Evolutionary conservation across 23 red algal species (phyloP), one percentile per base, ranked within the genome.

Genomic region (Gracilaria domingensis): DNA sequence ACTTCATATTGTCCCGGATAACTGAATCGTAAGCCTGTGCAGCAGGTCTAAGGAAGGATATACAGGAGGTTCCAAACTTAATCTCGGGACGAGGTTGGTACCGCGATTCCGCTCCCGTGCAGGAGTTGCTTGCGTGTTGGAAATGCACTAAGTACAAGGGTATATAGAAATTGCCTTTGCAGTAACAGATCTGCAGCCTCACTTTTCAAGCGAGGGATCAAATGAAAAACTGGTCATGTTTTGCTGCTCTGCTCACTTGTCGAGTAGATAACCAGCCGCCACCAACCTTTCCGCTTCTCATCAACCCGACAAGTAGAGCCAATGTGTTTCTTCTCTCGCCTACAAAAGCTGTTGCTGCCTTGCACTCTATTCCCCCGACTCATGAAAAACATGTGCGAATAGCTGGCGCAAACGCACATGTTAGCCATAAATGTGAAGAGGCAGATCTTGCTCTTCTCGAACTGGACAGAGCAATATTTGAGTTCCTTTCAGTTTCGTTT

Each of bases 381-480:
- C 32, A 20, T 18, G 5, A 69, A 32, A 9, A 69, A 4, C 64
- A 28, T 8, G 36, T 69, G 30, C 33, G 64, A 1, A 37, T 69
- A 18, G 64, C 29, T 34, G 20, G 30, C 38, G 64, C 29, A 32
- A 37, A 36, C 28, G 64, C 64, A 17, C 16, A 69, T 37, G 64
- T 69, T 30, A 69, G 0, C 28, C 26, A 9, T 20, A 51, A 23
- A n/a, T 79, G 9, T 57, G 75, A 50, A 57, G 47, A 79, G 51
- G 45, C 75, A 57, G 75, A 79, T 51, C 39, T 79, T 51, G 75
- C 75, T 55, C 75, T 79, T 5, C 39, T 79, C 13, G 29, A 79
- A 34, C 51, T 79, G n/a, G 51, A 79, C 30, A 57, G 24, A 30
- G 40, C 75, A 12, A 25, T 57, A 25, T 30, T 79, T 51, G 39